Conservation (phyloP, 2,329 filamentous ascomycete species). For the Colletotrichum zoysiae region DNA sequence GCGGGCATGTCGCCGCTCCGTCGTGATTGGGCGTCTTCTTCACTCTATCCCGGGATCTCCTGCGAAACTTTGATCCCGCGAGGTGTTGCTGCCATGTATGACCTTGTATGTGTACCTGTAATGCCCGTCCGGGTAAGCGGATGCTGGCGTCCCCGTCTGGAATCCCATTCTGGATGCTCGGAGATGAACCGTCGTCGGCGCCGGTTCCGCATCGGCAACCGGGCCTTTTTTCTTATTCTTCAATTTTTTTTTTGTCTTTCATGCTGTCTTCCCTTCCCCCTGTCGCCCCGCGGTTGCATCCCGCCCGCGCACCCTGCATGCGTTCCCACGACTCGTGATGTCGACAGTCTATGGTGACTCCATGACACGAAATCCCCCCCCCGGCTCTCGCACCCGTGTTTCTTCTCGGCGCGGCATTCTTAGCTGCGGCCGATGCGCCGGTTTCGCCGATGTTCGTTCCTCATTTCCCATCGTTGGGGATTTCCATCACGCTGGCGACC, state of each 20-base stretch:
- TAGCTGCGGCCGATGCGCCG: too few species aligned
- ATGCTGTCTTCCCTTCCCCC: background rate
- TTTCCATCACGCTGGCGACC: too few species aligned
- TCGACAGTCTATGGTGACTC: background rate
- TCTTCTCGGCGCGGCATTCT: background rate
- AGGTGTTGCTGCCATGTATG: background rate
- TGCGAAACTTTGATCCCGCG: background rate
- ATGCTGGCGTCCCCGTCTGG: conserved; percentile 13
- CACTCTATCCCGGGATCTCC: too few species aligned
- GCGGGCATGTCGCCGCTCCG: conserved; percentile 2
- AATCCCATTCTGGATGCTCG: background rate
- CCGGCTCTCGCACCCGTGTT: background rate
- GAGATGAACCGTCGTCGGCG: conserved; percentile 15
- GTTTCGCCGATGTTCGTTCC: too few species aligned
- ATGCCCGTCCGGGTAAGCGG: background rate
- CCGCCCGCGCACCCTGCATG: background rate
- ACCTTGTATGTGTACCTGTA: too few species aligned
- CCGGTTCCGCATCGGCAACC: conserved; percentile 27
- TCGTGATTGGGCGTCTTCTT: background rate
- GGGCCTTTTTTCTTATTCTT: background rate
- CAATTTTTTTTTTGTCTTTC: too few species aligned
- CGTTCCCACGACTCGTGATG: background rate
- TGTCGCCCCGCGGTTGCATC: background rate
- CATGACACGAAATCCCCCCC: background rate
- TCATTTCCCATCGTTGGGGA: too few species aligned